These are phyloP conservation scores for Penicillium nucicola DNA, from an alignment of 495 filamentous ascomycete genomes.

Conservation along the genomic window DNA sequence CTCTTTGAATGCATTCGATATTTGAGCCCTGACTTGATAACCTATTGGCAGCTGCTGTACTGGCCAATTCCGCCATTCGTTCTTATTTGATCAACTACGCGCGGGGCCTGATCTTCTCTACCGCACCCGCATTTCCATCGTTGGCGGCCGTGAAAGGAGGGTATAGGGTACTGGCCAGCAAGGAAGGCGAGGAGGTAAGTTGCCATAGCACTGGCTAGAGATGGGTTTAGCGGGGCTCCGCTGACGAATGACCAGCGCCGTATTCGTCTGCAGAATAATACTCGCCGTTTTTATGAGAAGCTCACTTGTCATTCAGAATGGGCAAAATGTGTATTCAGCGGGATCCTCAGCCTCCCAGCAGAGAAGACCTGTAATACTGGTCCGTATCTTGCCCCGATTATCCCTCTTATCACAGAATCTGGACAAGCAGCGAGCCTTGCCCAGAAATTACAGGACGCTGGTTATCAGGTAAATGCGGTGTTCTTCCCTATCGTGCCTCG, in stretches of 20 bases:
- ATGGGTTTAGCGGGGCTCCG: too few species aligned
- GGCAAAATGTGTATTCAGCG: too few species aligned
- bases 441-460: neutral
- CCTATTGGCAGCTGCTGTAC: slow-evolving; percentile 15
- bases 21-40: too few species aligned
- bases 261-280: neutral
- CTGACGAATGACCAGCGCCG: neutral
- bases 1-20: too few species aligned
- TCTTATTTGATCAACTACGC: slow-evolving; percentile 30
- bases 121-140: slow-evolving; percentile 29
- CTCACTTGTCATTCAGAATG: too few species aligned
- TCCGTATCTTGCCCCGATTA: neutral
- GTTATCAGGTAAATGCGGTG: neutral
- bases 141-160: slow-evolving; percentile 30
- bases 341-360: too few species aligned
- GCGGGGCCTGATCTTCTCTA: slow-evolving; percentile 30
- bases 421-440: neutral
- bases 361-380: neutral
- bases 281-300: neutral
- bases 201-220: too few species aligned
- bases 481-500: neutral
- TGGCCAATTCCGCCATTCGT: slow-evolving; percentile 10
- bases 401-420: neutral
- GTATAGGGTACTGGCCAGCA: slow-evolving; percentile 25
- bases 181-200: neutral